These are phyloP conservation scores for Allomyces macrogynus DNA, from an alignment of 192 early-diverging fungal species.

Conservation along the genomic window DNA sequence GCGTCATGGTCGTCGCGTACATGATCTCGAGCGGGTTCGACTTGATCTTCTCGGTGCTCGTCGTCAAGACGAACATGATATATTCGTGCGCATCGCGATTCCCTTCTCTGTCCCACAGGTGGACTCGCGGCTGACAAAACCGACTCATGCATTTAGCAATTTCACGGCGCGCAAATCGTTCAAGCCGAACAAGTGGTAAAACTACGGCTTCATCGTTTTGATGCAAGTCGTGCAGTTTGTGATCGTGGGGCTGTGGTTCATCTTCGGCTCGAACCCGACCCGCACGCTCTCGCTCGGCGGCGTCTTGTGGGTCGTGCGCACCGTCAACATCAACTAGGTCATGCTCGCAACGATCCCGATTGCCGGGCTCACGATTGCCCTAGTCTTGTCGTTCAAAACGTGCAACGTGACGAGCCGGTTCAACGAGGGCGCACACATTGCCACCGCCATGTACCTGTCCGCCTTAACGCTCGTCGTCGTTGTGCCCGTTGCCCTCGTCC, in stretches of 20 bases:
- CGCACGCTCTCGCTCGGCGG: neutral
- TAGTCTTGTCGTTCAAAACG: neutral
- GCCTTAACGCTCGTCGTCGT: neutral
- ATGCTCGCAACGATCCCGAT: neutral
- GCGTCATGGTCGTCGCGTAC: neutral
- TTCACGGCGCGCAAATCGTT: too few relatives aligned
- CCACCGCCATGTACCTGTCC: neutral
- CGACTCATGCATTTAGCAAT: too few relatives aligned
- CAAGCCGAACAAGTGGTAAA: too few relatives aligned
- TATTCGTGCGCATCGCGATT: neutral
- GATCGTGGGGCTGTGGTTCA: neutral
- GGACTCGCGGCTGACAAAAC: too few relatives aligned
- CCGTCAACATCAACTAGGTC: neutral
- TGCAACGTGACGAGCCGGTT: neutral
- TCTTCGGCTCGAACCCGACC: neutral
- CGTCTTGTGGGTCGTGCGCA: neutral
- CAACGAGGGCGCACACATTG: neutral
- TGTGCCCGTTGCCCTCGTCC: neutral
- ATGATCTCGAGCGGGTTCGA: neutral
- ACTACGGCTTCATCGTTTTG: neutral
- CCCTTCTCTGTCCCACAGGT: too few relatives aligned
- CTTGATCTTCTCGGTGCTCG: neutral
- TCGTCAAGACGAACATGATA: neutral
- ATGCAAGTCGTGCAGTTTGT: neutral
- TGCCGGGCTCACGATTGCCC: neutral